Base-by-base conservation (phyloP, 768 basidiomycete species). In the Lactifluus piperatus region DNA sequence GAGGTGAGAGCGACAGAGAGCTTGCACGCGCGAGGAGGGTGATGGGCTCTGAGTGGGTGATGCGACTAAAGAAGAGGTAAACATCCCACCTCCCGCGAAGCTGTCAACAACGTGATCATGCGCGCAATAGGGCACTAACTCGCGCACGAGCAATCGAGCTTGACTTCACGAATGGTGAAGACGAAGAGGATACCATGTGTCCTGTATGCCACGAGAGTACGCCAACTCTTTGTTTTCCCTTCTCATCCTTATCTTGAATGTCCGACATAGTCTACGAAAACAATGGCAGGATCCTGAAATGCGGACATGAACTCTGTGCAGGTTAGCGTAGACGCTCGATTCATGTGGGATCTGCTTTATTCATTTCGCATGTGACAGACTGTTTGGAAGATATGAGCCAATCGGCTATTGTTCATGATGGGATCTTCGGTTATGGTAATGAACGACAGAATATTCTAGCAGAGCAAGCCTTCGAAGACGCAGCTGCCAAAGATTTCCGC, bases 121-220 rank as follows among this genome's bases (percentile, higher is more conserved):
- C 26, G 6, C 37, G 4, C 11, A 10, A 22, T 54, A 79, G 78
- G 57, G 82, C 80, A 63, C 60, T 84, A 49, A 63, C 72, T 30
- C 78, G 81, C 7, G 77, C 80, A 5, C 74, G 75, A 9, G 75
- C 75, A 0, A 68, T 70, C 4, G 75, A 79, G 50, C 64, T 77
- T 4, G 77, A 78, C 36, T 79, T 78, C 52, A 73, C 75, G 0
- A 80, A 80, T 44, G 82, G 80, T 54, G 79, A 79, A 39, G 67
- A 66, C 11, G 78, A 79, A 32, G 76, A 70, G 3, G 78, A 76
- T 20, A 66, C 72, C 1, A 73, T 71, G 43, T 92, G 90, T 64
- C 78, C 84, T 0, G 78, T 84, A 37, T 92, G 90, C 68, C 72
- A 78, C 54, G 88, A 91, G 51, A 69, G 83, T 84, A 65, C 45